These are phyloP conservation scores for Aspergillus diversus DNA, from an alignment of 495 filamentous ascomycete genomes.

Conservation along the genomic window DNA sequence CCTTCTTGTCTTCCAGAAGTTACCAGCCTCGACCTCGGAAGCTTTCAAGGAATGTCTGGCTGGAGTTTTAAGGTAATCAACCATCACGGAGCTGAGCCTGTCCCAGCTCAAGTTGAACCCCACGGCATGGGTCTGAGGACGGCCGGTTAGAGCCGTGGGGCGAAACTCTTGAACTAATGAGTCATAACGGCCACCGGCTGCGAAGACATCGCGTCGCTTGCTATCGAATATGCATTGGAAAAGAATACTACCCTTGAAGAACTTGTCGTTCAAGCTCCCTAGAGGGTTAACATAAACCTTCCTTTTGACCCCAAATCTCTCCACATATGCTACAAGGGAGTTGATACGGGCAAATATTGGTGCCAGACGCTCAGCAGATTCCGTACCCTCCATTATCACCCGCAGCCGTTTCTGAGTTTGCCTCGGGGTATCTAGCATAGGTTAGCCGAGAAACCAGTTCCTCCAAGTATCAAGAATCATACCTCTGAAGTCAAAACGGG, in stretches of 20 bases:
- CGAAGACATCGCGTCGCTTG: conserved; percentile 83
- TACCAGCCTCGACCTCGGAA: conserved; percentile 47
- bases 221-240: conserved; percentile 92
- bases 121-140: conserved; percentile 68
- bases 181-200: conserved; percentile 93
- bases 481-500: conserved; percentile 88
- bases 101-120: conserved; percentile 94
- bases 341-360: conserved; percentile 78
- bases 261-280: conserved; percentile 87
- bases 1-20: conserved; percentile 64
- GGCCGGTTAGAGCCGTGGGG: conserved; percentile 43
- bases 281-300: conserved; percentile 87
- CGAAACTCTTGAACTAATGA: conserved; percentile 65
- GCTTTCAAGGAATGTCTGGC: conserved; percentile 71
- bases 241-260: conserved; percentile 84
- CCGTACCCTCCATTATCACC: conserved; percentile 71
- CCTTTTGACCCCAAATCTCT: conserved; percentile 70
- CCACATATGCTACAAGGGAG: conserved; percentile 73
- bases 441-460: conserved; percentile 25
- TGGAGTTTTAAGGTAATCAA: conserved; percentile 61
- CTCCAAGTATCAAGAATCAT: conserved; percentile 28
- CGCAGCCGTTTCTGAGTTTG: conserved; percentile 77
- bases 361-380: conserved; percentile 65
- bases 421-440: conserved; percentile 61
- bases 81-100: conserved; percentile 68